These are phyloP conservation scores for Lantana camara DNA, from an alignment of 257 asterid species.

Conservation along the genomic window DNA sequence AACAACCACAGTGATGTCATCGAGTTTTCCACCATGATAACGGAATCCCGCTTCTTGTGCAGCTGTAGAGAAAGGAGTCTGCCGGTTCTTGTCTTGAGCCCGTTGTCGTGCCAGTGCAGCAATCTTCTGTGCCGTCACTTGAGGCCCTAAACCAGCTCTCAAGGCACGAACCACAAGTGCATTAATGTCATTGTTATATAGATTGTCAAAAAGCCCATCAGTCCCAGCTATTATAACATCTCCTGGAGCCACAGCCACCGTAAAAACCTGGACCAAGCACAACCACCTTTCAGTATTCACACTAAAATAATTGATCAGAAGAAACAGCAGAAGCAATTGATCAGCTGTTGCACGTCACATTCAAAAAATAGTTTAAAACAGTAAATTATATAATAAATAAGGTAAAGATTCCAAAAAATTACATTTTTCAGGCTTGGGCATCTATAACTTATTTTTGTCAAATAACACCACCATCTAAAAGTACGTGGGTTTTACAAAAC, in stretches of 20 bases:
- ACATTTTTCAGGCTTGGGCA: too few species aligned
- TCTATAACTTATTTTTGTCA: too few species aligned
- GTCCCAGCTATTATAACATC: slow-evolving; percentile 96
- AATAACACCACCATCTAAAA: too few species aligned
- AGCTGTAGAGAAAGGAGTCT: slow-evolving; percentile 94
- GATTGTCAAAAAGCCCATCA: slow-evolving; percentile 96
- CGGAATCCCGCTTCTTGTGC: slow-evolving; percentile 97
- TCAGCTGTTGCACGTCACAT: not conserved
- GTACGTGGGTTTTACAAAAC: too few species aligned
- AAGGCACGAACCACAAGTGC: slow-evolving; percentile 83
- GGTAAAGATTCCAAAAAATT: not conserved
- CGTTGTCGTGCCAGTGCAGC: slow-evolving; percentile 91
- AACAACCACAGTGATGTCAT: slow-evolving; percentile 87
- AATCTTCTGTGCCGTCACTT: slow-evolving; percentile 90
- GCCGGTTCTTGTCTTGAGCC: slow-evolving; percentile 85
- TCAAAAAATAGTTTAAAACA: not conserved
- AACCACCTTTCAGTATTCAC: too few species aligned
- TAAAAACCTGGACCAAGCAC: slow-evolving; percentile 65
- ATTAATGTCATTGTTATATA: slow-evolving; percentile 81
- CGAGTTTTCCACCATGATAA: slow-evolving; percentile 94
- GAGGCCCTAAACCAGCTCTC: slow-evolving; percentile 89
- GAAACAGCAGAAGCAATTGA: not conserved
- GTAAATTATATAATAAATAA: not conserved
- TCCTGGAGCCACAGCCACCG: slow-evolving; percentile 86
- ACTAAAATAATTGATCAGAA: too few species aligned